phyloP scores from a whole-genome alignment of 73 alveolate genomes.

The Paramecium sonneborni region DNA sequence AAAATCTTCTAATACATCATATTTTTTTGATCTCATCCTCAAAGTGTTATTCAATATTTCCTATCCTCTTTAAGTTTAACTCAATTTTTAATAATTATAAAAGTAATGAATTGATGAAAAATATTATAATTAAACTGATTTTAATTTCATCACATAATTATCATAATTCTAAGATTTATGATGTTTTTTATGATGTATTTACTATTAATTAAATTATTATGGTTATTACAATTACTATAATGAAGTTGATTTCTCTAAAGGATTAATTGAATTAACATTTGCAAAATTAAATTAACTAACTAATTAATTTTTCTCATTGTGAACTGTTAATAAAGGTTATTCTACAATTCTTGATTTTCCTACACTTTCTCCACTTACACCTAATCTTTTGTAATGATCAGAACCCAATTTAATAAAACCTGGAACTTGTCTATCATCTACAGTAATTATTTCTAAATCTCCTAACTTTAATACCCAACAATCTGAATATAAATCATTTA shows the following conservation, averaged over 20 bases:
- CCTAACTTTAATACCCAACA: slow-evolving; percentile 48
- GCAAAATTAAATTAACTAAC: not conserved
- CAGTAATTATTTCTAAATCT: slow-evolving; percentile 15
- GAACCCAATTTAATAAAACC: slow-evolving; percentile 16
- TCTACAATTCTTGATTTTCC: slow-evolving; percentile 2
- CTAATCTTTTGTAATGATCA: not conserved
- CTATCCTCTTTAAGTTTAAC: not conserved
- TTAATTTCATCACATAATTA: not conserved
- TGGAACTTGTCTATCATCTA: not conserved
- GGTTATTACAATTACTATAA: not conserved
- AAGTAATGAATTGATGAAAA: slow-evolving; percentile 40
- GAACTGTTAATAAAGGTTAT: slow-evolving; percentile 8
- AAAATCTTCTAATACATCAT: not conserved
- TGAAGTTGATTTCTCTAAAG: not conserved
- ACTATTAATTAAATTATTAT: not conserved
- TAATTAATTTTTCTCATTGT: not conserved
- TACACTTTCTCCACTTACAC: not conserved
- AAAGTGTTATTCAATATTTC: not conserved
- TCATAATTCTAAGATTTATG: not conserved
- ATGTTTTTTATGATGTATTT: not conserved
- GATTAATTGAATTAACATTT: not conserved
- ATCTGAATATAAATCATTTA: slow-evolving; percentile 44
- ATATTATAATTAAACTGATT: slow-evolving; percentile 22
- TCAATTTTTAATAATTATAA: slow-evolving; percentile 31
- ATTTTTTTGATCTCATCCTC: slow-evolving; percentile 21